A percentile compares a stretch with the other conserved stretches of the same genome.
Conservation (phyloP, 2,329 filamentous ascomycete species). For the Monosporascus cannonballus region DNA sequence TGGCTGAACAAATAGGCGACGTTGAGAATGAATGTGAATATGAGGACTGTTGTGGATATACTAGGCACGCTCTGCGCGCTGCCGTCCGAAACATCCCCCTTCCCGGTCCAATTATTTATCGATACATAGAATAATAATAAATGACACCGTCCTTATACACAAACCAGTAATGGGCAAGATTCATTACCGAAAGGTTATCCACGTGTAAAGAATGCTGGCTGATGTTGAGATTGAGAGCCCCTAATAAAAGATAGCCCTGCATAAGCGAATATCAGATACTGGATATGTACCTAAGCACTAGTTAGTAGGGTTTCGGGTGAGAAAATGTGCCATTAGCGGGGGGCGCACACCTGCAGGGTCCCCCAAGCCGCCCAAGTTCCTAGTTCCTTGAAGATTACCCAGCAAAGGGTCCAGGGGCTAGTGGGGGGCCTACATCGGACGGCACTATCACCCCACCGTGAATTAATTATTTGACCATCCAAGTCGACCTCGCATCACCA, state of each 20-base stretch:
- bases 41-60: not conserved
- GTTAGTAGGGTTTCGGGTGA: not conserved
- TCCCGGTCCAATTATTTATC: not conserved
- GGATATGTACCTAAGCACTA: not conserved
- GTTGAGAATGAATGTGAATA: not conserved
- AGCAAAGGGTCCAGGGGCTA: not conserved
- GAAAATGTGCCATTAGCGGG: not conserved
- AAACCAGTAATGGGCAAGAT: too few species aligned
- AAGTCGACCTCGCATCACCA: too few species aligned
- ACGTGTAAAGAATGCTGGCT: not conserved
- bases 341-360: not conserved
- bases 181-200: not conserved
- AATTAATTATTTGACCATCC: too few species aligned
- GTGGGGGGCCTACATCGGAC: too few species aligned
- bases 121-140: not conserved
- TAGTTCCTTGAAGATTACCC: not conserved
- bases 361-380: not conserved
- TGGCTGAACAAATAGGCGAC: not conserved
- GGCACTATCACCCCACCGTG: too few species aligned
- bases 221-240: not conserved
- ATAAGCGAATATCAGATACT: not conserved
- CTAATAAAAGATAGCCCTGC: not conserved
- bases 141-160: not conserved
- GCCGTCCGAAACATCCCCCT: not conserved
- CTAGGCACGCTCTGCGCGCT: not conserved